phyloP scores from a whole-genome alignment of 2,329 filamentous ascomycete genomes.

The Ramularia endophylla region DNA sequence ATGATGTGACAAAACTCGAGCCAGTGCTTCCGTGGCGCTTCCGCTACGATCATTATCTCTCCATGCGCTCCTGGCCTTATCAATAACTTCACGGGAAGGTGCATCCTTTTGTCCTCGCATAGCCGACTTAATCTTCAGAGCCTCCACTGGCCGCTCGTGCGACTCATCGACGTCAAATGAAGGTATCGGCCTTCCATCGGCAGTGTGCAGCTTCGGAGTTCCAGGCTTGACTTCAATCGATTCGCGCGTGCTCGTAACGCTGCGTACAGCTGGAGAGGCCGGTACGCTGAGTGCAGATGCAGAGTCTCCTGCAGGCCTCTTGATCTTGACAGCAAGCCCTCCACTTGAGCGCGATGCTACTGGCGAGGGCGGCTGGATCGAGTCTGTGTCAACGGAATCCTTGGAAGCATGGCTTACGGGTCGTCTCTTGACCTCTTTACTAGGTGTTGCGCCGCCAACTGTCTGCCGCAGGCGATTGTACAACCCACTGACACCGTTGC shows the following conservation, averaged over 20 bases:
- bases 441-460: conserved; percentile 20
- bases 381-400: conserved; percentile 18
- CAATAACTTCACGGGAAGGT: conserved; percentile 19
- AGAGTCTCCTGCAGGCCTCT: conserved; percentile 15
- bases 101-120: conserved; percentile 10
- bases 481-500: conserved; percentile 63
- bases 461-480: conserved; percentile 69
- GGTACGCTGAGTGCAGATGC: conserved; percentile 16
- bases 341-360: conserved; percentile 10
- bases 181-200: conserved; percentile 15
- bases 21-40: conserved; percentile 25
- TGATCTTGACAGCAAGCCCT: conserved; percentile 8
- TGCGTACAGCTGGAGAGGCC: conserved; percentile 16
- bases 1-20: conserved; percentile 27
- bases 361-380: conserved; percentile 17
- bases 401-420: conserved; percentile 21
- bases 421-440: conserved; percentile 18
- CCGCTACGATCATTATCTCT: conserved; percentile 24
- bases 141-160: conserved; percentile 5
- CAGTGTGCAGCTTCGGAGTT: conserved; percentile 14
- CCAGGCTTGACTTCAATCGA: conserved; percentile 5
- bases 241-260: conserved; percentile 9
- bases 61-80: conserved; percentile 21
- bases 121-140: background rate
- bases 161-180: conserved; percentile 8